Evolutionary conservation across 352 stramenopile genomes (phyloP).

Genomic region (Phytopythium ostracodes): DNA sequence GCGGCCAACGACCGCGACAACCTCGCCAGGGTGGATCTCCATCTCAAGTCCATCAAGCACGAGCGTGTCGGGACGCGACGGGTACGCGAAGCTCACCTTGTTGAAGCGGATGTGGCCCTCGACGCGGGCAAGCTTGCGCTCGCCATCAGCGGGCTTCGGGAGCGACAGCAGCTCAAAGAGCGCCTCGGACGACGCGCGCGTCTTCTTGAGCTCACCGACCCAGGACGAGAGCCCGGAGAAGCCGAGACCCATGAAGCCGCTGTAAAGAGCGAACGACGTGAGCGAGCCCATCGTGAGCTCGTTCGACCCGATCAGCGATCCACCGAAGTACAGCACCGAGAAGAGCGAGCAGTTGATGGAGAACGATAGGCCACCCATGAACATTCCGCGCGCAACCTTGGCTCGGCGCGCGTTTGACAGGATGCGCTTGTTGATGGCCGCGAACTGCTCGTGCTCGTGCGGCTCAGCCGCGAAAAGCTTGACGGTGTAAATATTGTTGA

Average conservation of each 20-base stretch:
- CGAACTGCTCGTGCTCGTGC: constrained; percentile 60
- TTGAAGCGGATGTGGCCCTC: constrained; percentile 72
- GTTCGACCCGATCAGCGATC: constrained; percentile 76
- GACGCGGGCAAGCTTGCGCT: constrained; percentile 38
- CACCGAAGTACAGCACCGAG: constrained; percentile 89
- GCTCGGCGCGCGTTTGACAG: constrained; percentile 62
- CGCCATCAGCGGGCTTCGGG: constrained; percentile 33
- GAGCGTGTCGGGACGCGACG: constrained; percentile 60
- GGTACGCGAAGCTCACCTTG: constrained; percentile 82
- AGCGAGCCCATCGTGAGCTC: constrained; percentile 89
- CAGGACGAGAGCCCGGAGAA: constrained; percentile 87
- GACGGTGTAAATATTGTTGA: constrained; percentile 89
- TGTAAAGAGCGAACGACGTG: constrained; percentile 91
- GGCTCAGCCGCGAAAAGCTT: constrained; percentile 85
- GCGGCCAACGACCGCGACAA: constrained; percentile 83
- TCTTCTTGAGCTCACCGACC: constrained; percentile 72
- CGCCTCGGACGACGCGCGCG: constrained; percentile 64
- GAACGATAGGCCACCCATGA: constrained; percentile 86
- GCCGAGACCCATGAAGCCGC: constrained; percentile 86
- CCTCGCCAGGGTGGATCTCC: constrained; percentile 72
- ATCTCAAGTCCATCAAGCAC: constrained; percentile 66
- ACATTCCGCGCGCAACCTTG: constrained; percentile 82
- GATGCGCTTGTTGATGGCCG: constrained; percentile 61
- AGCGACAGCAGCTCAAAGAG: constrained; percentile 67
- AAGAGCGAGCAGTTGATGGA: constrained; percentile 89